A percentile compares a stretch with the other conserved stretches of the same genome.
Evolutionary conservation across 495 filamentous ascomycete species (phyloP).

Genomic region (Articulospora tetracladia): DNA sequence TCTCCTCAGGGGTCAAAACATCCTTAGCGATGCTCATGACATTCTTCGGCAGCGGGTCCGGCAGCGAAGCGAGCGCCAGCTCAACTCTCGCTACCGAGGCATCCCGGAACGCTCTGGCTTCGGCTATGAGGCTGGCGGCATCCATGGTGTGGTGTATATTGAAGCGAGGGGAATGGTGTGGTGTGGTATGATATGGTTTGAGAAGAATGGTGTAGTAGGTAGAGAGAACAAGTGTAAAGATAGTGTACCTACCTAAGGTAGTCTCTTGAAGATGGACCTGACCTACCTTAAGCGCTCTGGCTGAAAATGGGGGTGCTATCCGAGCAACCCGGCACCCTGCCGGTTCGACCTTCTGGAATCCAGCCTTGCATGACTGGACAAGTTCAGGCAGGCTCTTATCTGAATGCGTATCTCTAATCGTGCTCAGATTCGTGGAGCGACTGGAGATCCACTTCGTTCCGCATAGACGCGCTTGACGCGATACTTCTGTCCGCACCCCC

Average conservation of each 20-base stretch:
- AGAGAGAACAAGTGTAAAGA: too few species aligned
- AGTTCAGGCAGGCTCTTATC: too few species aligned
- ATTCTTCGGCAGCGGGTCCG: slow-evolving; percentile 5
- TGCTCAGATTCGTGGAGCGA: too few species aligned
- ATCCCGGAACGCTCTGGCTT: slow-evolving; percentile 3
- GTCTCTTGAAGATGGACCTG: too few species aligned
- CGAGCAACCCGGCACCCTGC: too few species aligned
- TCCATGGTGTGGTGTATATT: neutral
- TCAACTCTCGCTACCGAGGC: neutral
- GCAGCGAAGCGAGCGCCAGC: slow-evolving; percentile 1
- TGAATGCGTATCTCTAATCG: too few species aligned
- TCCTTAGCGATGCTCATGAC: slow-evolving; percentile 1
- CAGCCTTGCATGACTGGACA: too few species aligned
- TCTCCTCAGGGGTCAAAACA: slow-evolving; percentile 10
- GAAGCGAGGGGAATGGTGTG: neutral
- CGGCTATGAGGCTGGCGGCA: neutral
- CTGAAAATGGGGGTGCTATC: neutral
- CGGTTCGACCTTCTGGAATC: too few species aligned
- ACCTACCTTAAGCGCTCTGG: neutral
- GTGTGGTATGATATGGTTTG: neutral
- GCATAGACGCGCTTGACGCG: too few species aligned
- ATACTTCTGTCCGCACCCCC: neutral
- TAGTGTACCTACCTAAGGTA: too few species aligned
- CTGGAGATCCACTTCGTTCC: too few species aligned
- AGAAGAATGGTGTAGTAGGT: neutral